Conservation (phyloP, 2,329 filamentous ascomycete genomes). For the Cercospora zeae-maydis region DNA sequence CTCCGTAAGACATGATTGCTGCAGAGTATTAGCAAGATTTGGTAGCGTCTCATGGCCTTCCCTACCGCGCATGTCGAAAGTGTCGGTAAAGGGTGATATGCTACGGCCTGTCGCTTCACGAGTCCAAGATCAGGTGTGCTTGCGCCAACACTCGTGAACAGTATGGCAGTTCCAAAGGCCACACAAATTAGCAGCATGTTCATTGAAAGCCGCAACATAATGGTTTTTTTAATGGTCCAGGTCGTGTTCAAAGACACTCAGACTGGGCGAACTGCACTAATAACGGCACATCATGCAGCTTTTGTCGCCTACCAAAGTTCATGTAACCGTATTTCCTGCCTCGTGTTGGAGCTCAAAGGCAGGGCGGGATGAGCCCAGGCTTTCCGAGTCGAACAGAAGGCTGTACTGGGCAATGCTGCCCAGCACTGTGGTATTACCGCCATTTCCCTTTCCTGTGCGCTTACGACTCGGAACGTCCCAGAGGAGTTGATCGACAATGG, state of each 20-base stretch:
- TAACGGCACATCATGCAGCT: neutral
- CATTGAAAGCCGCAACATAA: neutral
- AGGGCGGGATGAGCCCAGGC: neutral
- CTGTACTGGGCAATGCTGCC: neutral
- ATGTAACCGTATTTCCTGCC: neutral
- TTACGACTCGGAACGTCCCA: neutral
- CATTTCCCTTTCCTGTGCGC: neutral
- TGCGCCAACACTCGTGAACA: neutral
- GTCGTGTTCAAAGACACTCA: slow-evolving; percentile 6
- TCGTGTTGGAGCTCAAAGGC: neutral
- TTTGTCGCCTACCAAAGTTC: neutral
- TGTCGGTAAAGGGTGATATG: slow-evolving; percentile 10
- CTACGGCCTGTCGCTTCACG: neutral
- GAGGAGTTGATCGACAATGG: neutral
- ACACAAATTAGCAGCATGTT: neutral
- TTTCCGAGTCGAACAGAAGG: slow-evolving; percentile 1
- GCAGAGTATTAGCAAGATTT: neutral
- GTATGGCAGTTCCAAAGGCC: neutral
- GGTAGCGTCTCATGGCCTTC: neutral
- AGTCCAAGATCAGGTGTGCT: neutral
- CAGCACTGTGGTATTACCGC: neutral
- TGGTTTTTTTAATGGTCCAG: too few relatives aligned
- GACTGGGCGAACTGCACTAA: neutral
- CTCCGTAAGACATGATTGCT: slow-evolving; percentile 16
- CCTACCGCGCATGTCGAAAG: slow-evolving; percentile 21